phyloP scores from a whole-genome alignment of 768 basidiomycete genomes.

The Pulveroboletus sp. region DNA sequence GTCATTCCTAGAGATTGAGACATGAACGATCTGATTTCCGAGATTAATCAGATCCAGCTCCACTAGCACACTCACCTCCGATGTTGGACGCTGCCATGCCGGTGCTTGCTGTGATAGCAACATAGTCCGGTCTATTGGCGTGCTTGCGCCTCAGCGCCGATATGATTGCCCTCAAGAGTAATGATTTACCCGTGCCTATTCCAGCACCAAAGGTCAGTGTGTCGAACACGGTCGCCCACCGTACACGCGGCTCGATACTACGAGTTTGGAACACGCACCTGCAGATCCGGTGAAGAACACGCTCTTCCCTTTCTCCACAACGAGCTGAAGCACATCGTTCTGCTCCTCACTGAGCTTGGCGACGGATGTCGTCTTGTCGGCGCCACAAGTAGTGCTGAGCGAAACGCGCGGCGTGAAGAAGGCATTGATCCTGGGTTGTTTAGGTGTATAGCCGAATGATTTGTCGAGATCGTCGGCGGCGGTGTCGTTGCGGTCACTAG shows the following conservation, averaged over 20 bases:
- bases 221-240: background rate
- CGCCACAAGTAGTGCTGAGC: slow-evolving; percentile 28
- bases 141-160: slow-evolving; percentile 39
- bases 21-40: background rate
- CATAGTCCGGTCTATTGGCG: slow-evolving; percentile 26
- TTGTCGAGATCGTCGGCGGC: background rate
- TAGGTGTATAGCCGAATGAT: background rate
- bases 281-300: slow-evolving; percentile 69
- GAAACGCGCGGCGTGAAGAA: slow-evolving; percentile 27
- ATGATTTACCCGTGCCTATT: slow-evolving; percentile 61
- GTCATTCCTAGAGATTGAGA: slow-evolving; percentile 43
- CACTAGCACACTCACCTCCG: slow-evolving; percentile 26
- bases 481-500: background rate
- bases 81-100: slow-evolving; percentile 49
- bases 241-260: background rate
- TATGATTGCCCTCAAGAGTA: slow-evolving; percentile 56
- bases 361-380: slow-evolving; percentile 23
- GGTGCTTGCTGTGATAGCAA: slow-evolving; percentile 44
- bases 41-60: background rate
- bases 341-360: slow-evolving; percentile 54
- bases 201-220: background rate
- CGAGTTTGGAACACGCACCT: slow-evolving; percentile 34
- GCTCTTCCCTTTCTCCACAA: slow-evolving; percentile 51
- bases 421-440: slow-evolving; percentile 24
- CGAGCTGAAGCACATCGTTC: slow-evolving; percentile 43